phyloP scores from a whole-genome alignment of 768 basidiomycete genomes.

The Trametes cingulata region DNA sequence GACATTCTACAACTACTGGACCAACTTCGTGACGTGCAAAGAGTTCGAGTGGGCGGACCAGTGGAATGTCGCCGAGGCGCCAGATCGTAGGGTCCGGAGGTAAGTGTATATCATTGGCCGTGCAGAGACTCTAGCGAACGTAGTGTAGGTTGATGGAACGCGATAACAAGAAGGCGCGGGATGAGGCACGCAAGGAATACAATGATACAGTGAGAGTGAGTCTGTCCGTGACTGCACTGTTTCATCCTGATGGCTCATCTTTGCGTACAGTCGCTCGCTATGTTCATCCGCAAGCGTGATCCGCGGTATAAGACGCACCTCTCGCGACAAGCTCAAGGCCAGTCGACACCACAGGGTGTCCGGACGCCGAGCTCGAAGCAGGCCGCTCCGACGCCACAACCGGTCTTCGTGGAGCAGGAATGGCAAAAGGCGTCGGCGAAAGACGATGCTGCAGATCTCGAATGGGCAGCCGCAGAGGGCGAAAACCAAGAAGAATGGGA shows the following conservation, averaged over 20 bases:
- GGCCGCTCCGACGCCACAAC: conserved; percentile 33
- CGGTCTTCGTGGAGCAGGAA: conserved; percentile 75
- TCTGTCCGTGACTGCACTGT: conserved; percentile 2
- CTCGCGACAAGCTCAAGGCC: conserved; percentile 44
- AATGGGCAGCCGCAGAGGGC: conserved; percentile 74
- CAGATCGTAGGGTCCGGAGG: conserved; percentile 84
- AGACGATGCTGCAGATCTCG: conserved; percentile 58
- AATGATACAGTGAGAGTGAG: conserved; percentile 87
- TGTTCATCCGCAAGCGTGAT: conserved; percentile 84
- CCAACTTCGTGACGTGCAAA: conserved; percentile 83
- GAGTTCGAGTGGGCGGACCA: conserved; percentile 86
- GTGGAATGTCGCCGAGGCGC: conserved; percentile 83
- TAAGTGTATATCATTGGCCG: conserved; percentile 30
- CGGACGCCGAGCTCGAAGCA: conserved; percentile 28
- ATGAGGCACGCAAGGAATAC: conserved; percentile 86
- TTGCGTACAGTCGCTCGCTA: conserved; percentile 59
- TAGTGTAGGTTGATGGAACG: conserved; percentile 80
- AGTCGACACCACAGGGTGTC: conserved; percentile 11
- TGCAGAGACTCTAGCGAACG: background rate
- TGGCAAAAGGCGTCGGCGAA: conserved; percentile 71
- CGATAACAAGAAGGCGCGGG: conserved; percentile 91
- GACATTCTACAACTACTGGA: conserved; percentile 84
- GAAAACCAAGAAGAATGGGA: conserved; percentile 84
- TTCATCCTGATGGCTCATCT: background rate
- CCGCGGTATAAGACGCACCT: conserved; percentile 78